Evolutionary conservation across 257 asterid genomes (phyloP).

Genomic region (Voacanga thouarsii): DNA sequence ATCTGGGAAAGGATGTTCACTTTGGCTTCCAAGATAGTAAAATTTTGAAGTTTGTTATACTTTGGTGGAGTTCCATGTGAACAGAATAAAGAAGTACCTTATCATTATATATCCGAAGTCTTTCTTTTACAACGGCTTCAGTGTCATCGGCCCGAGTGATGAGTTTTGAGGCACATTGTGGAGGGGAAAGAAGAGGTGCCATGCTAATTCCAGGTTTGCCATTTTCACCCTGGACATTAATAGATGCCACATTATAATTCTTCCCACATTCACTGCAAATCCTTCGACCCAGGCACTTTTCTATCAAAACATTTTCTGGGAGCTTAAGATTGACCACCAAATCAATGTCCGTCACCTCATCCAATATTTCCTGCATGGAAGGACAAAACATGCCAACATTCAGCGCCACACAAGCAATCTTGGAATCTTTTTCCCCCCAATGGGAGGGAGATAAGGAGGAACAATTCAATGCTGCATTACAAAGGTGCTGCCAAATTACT

Average conservation of each 20-base stretch:
- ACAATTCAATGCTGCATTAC: not conserved
- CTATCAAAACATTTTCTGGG: constrained; percentile 78
- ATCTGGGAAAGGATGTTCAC: no score
- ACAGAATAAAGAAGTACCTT: constrained; percentile 49
- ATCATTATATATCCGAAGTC: constrained; percentile 72
- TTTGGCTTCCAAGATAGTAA: not conserved
- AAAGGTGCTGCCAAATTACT: not conserved
- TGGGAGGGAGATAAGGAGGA: not conserved
- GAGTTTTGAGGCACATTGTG: constrained; percentile 78
- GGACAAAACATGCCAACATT: not conserved
- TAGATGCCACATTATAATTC: constrained; percentile 87
- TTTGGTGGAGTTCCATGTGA: not conserved
- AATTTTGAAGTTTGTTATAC: not conserved
- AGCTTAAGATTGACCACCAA: constrained; percentile 95
- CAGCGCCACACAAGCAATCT: not conserved
- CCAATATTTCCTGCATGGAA: constrained; percentile 69
- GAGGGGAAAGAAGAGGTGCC: constrained; percentile 92
- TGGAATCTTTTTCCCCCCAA: not conserved
- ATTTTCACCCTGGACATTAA: constrained; percentile 74
- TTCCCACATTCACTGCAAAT: constrained; percentile 87
- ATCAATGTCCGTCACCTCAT: constrained; percentile 86
- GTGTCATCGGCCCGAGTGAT: constrained; percentile 93
- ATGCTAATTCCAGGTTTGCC: constrained; percentile 78
- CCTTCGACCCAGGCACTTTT: constrained; percentile 96
- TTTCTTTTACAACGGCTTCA: constrained; percentile 70